Percentiles rank a stretch among this genome's conserved stretches.
These are phyloP conservation scores for Melanopsichium pennsylvanicum DNA, from an alignment of 1,284 basidiomycete species.

Conservation along the genomic window DNA sequence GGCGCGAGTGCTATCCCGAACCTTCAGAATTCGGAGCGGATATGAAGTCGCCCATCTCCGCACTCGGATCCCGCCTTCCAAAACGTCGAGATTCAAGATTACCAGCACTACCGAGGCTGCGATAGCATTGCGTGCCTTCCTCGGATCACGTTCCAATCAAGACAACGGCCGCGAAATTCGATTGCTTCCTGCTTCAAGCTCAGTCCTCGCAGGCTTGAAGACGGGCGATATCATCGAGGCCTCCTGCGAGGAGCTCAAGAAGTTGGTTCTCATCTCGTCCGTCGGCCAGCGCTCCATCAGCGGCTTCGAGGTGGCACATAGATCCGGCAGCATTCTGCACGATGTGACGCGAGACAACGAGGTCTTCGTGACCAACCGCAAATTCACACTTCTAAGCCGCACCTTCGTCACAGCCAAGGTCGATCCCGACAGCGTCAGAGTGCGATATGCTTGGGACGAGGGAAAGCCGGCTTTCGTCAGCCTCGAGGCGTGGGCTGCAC, in stretches of 20 bases:
- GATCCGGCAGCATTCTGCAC: conserved; percentile 2
- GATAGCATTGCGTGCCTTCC: background rate
- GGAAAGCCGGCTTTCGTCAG: conserved; percentile 6
- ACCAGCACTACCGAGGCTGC: background rate
- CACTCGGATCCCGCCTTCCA: background rate
- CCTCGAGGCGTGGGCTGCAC: conserved; percentile 7
- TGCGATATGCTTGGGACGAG: conserved; percentile 14
- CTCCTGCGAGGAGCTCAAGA: background rate
- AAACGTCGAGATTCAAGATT: background rate
- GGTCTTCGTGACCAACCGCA: background rate
- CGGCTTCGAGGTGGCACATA: background rate
- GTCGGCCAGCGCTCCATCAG: background rate
- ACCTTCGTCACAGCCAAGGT: background rate
- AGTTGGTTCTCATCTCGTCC: background rate
- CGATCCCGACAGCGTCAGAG: background rate
- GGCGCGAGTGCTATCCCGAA: conserved; percentile 12
- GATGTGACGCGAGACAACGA: conserved; percentile 5
- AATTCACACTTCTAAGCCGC: background rate
- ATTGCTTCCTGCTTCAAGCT: background rate
- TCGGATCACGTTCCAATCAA: background rate
- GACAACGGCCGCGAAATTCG: background rate
- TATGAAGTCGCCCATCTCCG: conserved; percentile 6
- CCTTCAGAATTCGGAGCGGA: conserved; percentile 20
- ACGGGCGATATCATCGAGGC: conserved; percentile 14
- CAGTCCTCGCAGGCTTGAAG: background rate